Conservation (phyloP, 176 grass and related monocot genomes). For the Miscanthus lutarioriparius region DNA sequence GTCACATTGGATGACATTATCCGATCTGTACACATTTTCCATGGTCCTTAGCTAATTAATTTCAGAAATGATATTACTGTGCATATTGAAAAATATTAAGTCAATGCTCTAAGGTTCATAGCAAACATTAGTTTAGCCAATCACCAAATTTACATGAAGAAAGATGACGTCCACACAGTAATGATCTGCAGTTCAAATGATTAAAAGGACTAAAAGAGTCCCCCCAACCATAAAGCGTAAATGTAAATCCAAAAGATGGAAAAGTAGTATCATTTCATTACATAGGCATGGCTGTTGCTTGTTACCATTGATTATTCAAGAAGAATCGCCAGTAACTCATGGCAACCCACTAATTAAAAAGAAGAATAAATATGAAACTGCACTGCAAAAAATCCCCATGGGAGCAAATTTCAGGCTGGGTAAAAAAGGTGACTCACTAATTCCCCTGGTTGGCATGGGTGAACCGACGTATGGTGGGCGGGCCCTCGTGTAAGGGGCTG, state of each 20-base stretch:
- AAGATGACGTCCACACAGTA: not conserved
- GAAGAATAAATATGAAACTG: conserved; percentile 7
- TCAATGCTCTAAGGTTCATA: not conserved
- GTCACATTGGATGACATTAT: not conserved
- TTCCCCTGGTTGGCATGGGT: not conserved
- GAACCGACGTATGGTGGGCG: not conserved
- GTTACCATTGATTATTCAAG: not conserved
- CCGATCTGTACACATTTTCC: not conserved
- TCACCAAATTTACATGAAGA: conserved; percentile 10
- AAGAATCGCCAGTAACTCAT: not conserved
- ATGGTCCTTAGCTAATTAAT: not conserved
- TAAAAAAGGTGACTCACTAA: not conserved
- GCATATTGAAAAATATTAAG: conserved; percentile 25
- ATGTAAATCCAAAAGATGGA: not conserved
- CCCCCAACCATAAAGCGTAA: not conserved
- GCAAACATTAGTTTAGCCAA: conserved; percentile 12
- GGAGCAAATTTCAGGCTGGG: not conserved
- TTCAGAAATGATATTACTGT: not conserved
- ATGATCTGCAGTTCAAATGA: conserved; percentile 9
- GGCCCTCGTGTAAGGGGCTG: not conserved
- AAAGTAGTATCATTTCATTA: conserved; percentile 17
- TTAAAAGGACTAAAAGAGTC: not conserved
- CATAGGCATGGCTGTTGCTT: not conserved
- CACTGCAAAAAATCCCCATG: not conserved
- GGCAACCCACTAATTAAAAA: conserved; percentile 4